Base-by-base conservation (phyloP, 257 asterid genomes). In the Nicotiana sylvestris region DNA sequence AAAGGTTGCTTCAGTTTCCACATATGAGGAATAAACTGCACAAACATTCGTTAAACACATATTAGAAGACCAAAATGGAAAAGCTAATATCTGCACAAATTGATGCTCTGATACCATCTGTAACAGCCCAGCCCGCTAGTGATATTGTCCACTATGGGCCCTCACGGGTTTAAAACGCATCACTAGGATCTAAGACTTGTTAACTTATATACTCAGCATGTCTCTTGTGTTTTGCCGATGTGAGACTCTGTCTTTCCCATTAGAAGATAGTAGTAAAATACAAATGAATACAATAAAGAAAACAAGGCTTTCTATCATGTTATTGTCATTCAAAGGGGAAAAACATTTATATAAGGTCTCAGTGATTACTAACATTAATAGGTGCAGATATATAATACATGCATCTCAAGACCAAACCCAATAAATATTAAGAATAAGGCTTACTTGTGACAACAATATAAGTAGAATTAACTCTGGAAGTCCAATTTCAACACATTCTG, bases 1-100 rank as follows among this genome's bases (percentile, higher is more conserved):
- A 83, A 85, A 35, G 97, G 94, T 74, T 85, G 87, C 86, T 88
- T 90, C 3, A 13, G 67, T 84, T 91, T 86, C 91, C 85, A 89
- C 53, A 88, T 18, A 10, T 83, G 81, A 68, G 98, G 98, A 53
- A 91, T 61, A 78, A 84, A 94, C 99, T 95, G 97, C 88, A 84
- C 83, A 81, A 78, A 82, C 65, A 58, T 43, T 16, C 27, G 30
- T 76, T 15, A 37, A 30, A n/a, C 32, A 17, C 67, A 58, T 77
- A 16, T 32, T 27, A 1, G 6, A 35, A 32, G n/a, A 53, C 68
- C 11, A 56, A 0, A 77, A 53, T 27, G 53, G 8, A 27, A 0
- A 17, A 53, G 16, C 49, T 27, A 5, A 77, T 8, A 4, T 77
- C 64, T 55, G 43, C 49, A 15, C 32, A 77, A 77, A 29, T 43